A percentile compares a stretch with the other conserved stretches of the same genome.
These are phyloP conservation scores for Picea abies DNA, from an alignment of 83 land plant genomes.

Conservation along the genomic window DNA sequence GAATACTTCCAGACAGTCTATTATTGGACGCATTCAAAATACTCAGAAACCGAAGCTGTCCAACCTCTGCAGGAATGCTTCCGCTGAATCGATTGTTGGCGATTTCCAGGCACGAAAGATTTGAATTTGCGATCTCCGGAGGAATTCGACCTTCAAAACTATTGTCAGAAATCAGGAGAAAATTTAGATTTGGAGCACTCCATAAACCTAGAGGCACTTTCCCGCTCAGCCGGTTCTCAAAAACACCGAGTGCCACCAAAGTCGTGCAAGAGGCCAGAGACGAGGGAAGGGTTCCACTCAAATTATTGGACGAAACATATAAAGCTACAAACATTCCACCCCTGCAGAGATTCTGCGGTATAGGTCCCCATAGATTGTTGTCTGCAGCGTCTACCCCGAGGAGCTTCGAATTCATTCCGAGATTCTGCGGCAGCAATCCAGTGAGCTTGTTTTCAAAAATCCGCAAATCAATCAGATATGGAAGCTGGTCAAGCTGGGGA, in stretches of 20 bases:
- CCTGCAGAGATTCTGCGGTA: slow-evolving; percentile 16
- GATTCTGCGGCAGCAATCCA: slow-evolving; percentile 8
- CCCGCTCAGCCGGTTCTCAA: slow-evolving; percentile 37
- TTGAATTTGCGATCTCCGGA: slow-evolving; percentile 30
- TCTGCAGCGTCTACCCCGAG: slow-evolving; percentile 15
- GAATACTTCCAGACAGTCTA: slow-evolving; percentile 30
- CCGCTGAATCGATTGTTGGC: slow-evolving; percentile 41
- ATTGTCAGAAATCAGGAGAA: background rate
- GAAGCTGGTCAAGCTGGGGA: slow-evolving; percentile 2
- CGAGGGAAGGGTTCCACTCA: background rate
- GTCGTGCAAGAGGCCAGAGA: slow-evolving; percentile 5
- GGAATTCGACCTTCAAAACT: background rate
- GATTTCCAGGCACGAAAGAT: slow-evolving; percentile 30
- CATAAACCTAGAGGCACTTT: slow-evolving; percentile 32
- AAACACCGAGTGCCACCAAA: background rate
- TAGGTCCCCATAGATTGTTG: slow-evolving; percentile 15
- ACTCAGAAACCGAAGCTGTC: slow-evolving; percentile 24
- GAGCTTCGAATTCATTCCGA: slow-evolving; percentile 15
- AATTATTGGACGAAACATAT: background rate
- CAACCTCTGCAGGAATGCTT: slow-evolving; percentile 28
- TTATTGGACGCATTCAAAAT: slow-evolving; percentile 39
- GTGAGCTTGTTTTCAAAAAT: slow-evolving; percentile 25
- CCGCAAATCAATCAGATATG: slow-evolving; percentile 5
- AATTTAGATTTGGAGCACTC: slow-evolving; percentile 21
- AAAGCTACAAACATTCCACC: background rate